Percentiles rank a stretch among this genome's conserved stretches.
phyloP scores from a whole-genome alignment of 805 yeast species.

The Kodamaea jinghongensis region DNA sequence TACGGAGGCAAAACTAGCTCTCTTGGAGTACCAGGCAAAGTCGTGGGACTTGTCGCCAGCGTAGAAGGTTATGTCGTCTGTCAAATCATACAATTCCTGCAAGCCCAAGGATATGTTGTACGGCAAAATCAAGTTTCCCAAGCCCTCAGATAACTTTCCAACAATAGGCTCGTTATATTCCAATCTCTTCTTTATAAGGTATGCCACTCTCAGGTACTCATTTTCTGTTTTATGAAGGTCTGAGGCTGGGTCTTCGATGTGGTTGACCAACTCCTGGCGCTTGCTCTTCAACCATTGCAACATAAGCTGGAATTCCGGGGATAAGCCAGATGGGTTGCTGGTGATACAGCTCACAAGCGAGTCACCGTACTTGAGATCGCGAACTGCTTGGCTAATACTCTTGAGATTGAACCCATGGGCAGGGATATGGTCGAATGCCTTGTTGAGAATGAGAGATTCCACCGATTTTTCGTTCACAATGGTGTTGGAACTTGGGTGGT shows the following conservation, averaged over 20 bases:
- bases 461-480: constrained; percentile 31
- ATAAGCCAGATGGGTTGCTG: constrained; percentile 36
- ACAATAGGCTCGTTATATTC: constrained; percentile 48
- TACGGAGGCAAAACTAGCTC: constrained; percentile 65
- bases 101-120: constrained; percentile 54
- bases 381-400: constrained; percentile 49
- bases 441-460: constrained; percentile 41
- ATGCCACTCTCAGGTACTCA: constrained; percentile 44
- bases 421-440: constrained; percentile 46
- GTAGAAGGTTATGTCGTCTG: constrained; percentile 79
- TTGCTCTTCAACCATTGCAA: constrained; percentile 47
- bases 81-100: constrained; percentile 66
- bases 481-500: constrained; percentile 34
- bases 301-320: constrained; percentile 57
- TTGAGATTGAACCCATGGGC: constrained; percentile 47
- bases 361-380: constrained; percentile 52
- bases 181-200: constrained; percentile 49
- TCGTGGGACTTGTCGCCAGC: constrained; percentile 80
- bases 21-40: constrained; percentile 89
- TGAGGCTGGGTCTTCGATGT: constrained; percentile 25
- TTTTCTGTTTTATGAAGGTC: constrained; percentile 26
- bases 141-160: constrained; percentile 45
- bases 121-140: constrained; percentile 66
- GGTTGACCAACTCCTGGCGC: constrained; percentile 34
- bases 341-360: constrained; percentile 42